phyloP scores from a whole-genome alignment of 371 early-diverging fungal species.

The Batrachochytrium dendrobatidis region DNA sequence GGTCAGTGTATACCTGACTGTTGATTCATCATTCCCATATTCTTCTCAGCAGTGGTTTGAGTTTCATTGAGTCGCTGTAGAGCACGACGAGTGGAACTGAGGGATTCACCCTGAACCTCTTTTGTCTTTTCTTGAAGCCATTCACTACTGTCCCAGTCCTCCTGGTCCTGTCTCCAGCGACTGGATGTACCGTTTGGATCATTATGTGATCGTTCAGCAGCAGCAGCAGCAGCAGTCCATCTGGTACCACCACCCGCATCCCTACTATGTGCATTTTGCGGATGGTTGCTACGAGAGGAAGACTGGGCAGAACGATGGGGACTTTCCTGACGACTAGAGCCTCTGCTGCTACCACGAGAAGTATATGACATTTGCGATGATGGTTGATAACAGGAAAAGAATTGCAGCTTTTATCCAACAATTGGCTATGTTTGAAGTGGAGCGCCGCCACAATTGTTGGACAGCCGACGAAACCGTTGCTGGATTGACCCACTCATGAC shows the following conservation, averaged over 20 bases:
- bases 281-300: no score
- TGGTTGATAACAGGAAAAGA: no score
- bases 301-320: no score
- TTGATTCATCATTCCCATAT: conserved; percentile 56
- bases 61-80: conserved; percentile 58
- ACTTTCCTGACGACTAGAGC: no score
- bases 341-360: no score
- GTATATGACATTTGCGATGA: no score
- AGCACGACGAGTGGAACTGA: conserved; percentile 67
- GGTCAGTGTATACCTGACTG: conserved; percentile 49
- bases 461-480: no score
- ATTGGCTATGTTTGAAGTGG: no score
- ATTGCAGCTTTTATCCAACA: no score
- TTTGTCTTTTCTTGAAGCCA: conserved; percentile 57
- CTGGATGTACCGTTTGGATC: conserved; percentile 19
- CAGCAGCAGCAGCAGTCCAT: conserved; percentile 30
- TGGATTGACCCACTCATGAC: no score
- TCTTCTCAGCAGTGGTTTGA: conserved; percentile 52
- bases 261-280: no score
- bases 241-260: conserved; percentile 16
- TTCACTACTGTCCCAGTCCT: conserved; percentile 56
- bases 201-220: conserved; percentile 18
- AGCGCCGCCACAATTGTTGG: no score
- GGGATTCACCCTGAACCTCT: conserved; percentile 63
- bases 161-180: conserved; percentile 38